Evolutionary conservation across 2,329 filamentous ascomycete genomes (phyloP), one percentile per base, ranked within the genome.

Genomic region (Aspergillus udagawae): DNA sequence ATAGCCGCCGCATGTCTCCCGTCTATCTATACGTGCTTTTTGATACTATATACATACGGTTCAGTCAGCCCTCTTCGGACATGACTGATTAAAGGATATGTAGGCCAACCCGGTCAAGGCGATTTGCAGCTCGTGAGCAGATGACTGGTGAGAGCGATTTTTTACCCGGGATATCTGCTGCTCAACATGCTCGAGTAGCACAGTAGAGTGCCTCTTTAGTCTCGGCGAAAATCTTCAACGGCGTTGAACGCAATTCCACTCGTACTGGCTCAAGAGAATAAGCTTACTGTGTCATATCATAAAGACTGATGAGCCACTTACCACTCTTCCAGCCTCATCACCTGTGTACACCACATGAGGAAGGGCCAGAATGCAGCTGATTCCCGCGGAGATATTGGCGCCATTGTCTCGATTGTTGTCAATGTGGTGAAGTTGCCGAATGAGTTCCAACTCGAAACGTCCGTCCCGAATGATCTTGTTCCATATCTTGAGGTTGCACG

Each of bases 241-340:
- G 29, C 80, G 74, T 60, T 81, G 79, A 47, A 84, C 77, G 63
- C 82, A 83, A 64, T 82, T 79, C 82, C 82, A 84, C 70, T 84
- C 81, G 64, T 82, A 83, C 81, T 83, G 65, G 29, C 20, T 29
- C 27, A 49, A 10, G 8, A 45, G 14, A 38, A 38, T 23, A 8
- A 20, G 9, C 21, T 27, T 27, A 7, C 12, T 14, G 12, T 47
- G 12, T n/a, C 23, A 23, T 14, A 25, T 17, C 49, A 55, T 52
- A 52, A 8, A 25, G 17, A 51, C 28, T 7, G 9, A 28, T 23
- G 51, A 44, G 56, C 52, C 58, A 84, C 87, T 84, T 70, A 94
- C 90, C 75, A 99, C 93, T 79, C 87, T 83, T 29, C 94, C 94
- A 62, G 92, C 89, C 62, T 97, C 94, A 77, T 97, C 94, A 3